phyloP scores from a whole-genome alignment of 2,329 filamentous ascomycete species.

The Raffaelea albimanens region DNA sequence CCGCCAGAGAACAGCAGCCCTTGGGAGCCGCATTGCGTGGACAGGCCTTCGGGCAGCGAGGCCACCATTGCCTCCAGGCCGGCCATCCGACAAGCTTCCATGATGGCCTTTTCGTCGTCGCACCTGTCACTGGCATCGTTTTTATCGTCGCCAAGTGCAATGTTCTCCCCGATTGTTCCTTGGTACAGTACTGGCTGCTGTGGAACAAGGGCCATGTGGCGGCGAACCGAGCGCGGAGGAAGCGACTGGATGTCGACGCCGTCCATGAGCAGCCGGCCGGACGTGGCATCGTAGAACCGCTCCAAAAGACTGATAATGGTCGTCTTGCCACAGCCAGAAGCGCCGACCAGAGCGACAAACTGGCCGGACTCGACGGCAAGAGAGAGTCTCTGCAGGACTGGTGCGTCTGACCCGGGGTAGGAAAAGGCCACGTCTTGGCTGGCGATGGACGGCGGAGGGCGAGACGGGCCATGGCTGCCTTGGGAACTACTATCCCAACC shows the following conservation, averaged over 20 bases:
- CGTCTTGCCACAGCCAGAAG: neutral
- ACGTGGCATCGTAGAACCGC: neutral
- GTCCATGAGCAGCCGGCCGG: neutral
- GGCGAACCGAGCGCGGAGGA: neutral
- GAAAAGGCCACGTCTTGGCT: neutral
- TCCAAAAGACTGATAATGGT: neutral
- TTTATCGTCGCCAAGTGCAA: neutral
- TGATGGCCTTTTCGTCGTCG: neutral
- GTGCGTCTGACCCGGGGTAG: neutral
- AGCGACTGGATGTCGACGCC: neutral
- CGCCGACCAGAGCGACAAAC: neutral
- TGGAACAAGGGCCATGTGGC: neutral
- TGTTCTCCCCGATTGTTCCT: neutral
- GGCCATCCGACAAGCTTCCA: neutral
- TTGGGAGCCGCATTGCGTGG: too few species aligned
- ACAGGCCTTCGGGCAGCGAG: too few species aligned
- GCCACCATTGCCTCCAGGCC: neutral
- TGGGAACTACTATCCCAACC: neutral
- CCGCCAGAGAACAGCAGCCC: conserved; percentile 1
- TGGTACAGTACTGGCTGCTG: neutral
- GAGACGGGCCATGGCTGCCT: neutral
- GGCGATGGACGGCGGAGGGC: too few species aligned
- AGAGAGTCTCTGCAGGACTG: neutral
- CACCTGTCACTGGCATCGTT: neutral
- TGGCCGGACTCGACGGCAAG: neutral